Conservation (phyloP, 2,329 filamentous ascomycete genomes). For the Fusarium circinatum region DNA sequence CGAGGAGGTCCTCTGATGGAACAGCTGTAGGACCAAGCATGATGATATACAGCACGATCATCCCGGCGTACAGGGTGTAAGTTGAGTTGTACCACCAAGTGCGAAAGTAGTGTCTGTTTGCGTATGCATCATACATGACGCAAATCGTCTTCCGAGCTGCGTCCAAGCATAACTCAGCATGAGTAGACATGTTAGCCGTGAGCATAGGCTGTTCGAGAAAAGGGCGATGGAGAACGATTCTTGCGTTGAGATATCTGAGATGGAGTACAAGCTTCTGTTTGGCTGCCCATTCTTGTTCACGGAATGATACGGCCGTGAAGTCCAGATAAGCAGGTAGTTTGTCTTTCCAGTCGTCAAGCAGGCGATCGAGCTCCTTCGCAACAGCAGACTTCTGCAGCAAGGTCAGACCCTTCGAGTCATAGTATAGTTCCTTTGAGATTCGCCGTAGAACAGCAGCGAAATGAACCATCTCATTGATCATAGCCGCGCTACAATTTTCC, state of each 20-base stretch:
- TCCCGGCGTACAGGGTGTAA: constrained; percentile 2
- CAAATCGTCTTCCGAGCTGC: background rate
- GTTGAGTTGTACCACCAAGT: constrained; percentile 16
- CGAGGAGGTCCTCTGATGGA: background rate
- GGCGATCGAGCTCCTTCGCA: background rate
- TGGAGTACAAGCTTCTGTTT: constrained; percentile 1
- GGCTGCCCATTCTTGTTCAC: background rate
- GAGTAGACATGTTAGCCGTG: background rate
- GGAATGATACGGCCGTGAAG: background rate
- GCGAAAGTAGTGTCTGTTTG: constrained; percentile 1
- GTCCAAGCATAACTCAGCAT: background rate
- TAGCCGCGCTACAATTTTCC: background rate
- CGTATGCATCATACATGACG: background rate
- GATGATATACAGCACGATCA: constrained; percentile 14
- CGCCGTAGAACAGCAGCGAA: background rate
- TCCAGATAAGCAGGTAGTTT: background rate
- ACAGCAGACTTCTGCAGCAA: background rate
- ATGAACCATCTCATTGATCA: constrained; percentile 8
- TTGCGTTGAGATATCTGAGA: background rate
- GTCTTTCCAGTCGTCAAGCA: background rate
- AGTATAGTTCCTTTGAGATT: background rate
- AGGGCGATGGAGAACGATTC: background rate
- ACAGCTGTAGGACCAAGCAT: background rate
- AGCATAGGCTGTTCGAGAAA: background rate
- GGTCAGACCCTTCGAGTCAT: background rate